Conservation (phyloP, 768 basidiomycete species). For the Mycena indigotica region DNA sequence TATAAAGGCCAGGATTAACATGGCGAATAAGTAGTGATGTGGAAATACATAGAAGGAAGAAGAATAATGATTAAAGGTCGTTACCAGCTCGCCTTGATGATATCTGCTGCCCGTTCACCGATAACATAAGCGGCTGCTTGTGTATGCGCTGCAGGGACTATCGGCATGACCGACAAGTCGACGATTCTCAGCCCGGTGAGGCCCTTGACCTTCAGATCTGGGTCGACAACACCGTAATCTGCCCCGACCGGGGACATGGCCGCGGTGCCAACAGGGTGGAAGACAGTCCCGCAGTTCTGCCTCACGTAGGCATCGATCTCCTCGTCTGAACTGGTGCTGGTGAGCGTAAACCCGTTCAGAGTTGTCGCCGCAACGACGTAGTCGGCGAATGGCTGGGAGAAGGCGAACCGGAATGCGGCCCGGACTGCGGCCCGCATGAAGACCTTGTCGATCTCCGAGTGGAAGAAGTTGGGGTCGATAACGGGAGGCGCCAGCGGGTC, state of each 20-base stretch:
- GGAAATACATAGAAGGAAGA: too few relatives aligned
- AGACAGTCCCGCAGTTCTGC: constrained; percentile 3
- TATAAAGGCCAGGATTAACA: too few relatives aligned
- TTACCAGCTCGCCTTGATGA: too few relatives aligned
- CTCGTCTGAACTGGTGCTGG: constrained; percentile 17
- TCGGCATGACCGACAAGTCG: constrained; percentile 33
- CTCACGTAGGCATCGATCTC: constrained; percentile 22
- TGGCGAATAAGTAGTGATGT: too few relatives aligned
- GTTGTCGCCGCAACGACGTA: background rate
- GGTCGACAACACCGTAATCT: constrained; percentile 28
- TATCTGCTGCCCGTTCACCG: too few relatives aligned
- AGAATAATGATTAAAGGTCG: too few relatives aligned
- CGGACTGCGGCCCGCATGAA: constrained; percentile 24
- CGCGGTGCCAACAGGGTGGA: constrained; percentile 28
- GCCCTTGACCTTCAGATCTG: constrained; percentile 31
- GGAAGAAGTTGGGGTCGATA: constrained; percentile 48
- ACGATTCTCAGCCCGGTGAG: constrained; percentile 29
- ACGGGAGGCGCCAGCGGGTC: constrained; percentile 27
- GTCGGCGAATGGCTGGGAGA: background rate
- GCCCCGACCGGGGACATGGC: constrained; percentile 24
- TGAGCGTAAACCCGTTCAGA: background rate
- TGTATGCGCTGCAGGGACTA: too few relatives aligned
- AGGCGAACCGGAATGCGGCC: constrained; percentile 16
- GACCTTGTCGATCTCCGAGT: constrained; percentile 17
- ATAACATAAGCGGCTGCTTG: too few relatives aligned